Conservation (phyloP, 495 filamentous ascomycete species). For the Penicillium maclennaniae region DNA sequence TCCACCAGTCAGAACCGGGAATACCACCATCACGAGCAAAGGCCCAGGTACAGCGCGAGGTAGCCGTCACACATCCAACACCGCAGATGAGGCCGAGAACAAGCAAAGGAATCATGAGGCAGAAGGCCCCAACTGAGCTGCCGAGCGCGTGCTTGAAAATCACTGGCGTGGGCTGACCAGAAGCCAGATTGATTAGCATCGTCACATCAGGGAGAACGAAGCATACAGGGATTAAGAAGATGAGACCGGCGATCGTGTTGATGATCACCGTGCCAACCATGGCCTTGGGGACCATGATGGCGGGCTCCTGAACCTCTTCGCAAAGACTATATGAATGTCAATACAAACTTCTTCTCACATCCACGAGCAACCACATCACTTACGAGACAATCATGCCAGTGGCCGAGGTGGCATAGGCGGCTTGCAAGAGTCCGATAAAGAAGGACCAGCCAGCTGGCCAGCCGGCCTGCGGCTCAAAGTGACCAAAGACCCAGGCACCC, state of each 20-base stretch:
- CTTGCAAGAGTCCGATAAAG: constrained; percentile 54
- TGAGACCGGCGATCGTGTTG: constrained; percentile 59
- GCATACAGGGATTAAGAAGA: constrained; percentile 58
- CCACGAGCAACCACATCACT: not conserved
- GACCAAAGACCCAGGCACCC: constrained; percentile 53
- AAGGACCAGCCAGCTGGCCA: constrained; percentile 57
- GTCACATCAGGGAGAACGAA: constrained; percentile 56
- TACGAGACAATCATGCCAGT: constrained; percentile 42
- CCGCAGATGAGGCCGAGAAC: constrained; percentile 65
- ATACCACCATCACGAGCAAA: constrained; percentile 62
- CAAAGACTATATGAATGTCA: constrained; percentile 43
- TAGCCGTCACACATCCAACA: constrained; percentile 64
- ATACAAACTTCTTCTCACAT: not conserved
- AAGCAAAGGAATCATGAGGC: constrained; percentile 61
- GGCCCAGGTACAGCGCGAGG: constrained; percentile 65
- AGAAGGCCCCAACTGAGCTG: constrained; percentile 53
- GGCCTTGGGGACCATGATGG: constrained; percentile 58
- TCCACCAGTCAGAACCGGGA: constrained; percentile 58
- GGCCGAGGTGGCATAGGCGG: constrained; percentile 52
- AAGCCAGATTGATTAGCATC: constrained; percentile 45
- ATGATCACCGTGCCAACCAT: constrained; percentile 64
- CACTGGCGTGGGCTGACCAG: constrained; percentile 35
- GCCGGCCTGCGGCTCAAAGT: constrained; percentile 50
- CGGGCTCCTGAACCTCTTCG: constrained; percentile 59
- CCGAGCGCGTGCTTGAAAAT: constrained; percentile 22